A percentile compares a stretch with the other conserved stretches of the same genome.
These are phyloP conservation scores for Vanrija sp. DNA, from an alignment of 1,284 basidiomycete species.

Conservation along the genomic window DNA sequence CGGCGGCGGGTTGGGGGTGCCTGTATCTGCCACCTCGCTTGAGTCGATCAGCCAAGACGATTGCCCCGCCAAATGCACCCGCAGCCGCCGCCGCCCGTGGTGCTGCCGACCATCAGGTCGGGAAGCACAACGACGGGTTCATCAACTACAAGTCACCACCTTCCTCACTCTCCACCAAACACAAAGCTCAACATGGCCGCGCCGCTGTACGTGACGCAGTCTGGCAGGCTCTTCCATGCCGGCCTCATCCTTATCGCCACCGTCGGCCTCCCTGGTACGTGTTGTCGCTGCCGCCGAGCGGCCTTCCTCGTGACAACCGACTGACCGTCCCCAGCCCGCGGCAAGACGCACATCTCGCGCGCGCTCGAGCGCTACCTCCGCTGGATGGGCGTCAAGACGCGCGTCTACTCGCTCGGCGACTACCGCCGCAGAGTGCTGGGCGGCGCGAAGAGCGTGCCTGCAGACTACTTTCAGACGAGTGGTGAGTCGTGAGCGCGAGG, in stretches of 20 bases:
- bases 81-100: too few relatives aligned
- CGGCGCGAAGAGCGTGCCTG: conserved; percentile 76
- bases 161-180: too few relatives aligned
- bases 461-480: conserved; percentile 79
- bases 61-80: too few relatives aligned
- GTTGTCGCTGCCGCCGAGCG: neutral
- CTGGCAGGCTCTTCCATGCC: conserved; percentile 78
- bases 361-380: conserved; percentile 92
- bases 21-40: too few relatives aligned
- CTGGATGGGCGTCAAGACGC: conserved; percentile 96
- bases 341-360: conserved; percentile 94
- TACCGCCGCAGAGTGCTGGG: conserved; percentile 87
- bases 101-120: too few relatives aligned
- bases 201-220: conserved; percentile 73
- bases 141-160: too few relatives aligned
- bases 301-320: neutral
- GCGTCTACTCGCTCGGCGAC: conserved; percentile 91
- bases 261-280: conserved; percentile 70
- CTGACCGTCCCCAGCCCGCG: conserved; percentile 65
- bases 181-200: conserved; percentile 62
- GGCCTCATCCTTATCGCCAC: conserved; percentile 91
- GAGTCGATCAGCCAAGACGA: too few relatives aligned
- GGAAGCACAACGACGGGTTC: too few relatives aligned
- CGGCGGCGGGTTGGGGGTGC: too few relatives aligned
- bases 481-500: conserved; percentile 52